A percentile compares a stretch with the other conserved stretches of the same genome.
Conservation (phyloP, 2,329 filamentous ascomycete species). For the Thermothelomyces thermophilus region DNA sequence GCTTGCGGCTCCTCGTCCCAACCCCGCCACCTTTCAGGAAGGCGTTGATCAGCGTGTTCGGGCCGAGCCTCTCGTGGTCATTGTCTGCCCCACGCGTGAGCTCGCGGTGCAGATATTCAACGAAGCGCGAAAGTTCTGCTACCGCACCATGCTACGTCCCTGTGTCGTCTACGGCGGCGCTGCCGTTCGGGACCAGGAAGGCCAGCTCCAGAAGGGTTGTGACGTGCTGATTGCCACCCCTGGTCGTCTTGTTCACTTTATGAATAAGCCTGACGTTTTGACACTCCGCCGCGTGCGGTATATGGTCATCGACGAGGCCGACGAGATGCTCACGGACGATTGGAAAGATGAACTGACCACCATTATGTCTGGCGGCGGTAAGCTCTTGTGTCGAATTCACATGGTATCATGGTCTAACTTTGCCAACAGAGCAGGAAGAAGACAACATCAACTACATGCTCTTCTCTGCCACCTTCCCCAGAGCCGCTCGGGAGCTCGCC, state of each 20-base stretch:
- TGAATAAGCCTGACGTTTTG: slow-evolving; percentile 61
- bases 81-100: slow-evolving; percentile 84
- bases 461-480: slow-evolving; percentile 93
- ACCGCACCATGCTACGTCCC: slow-evolving; percentile 88
- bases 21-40: slow-evolving; percentile 49
- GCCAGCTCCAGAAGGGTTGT: slow-evolving; percentile 73
- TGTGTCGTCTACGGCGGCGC: slow-evolving; percentile 87
- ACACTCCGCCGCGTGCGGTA: slow-evolving; percentile 72
- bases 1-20: slow-evolving; percentile 70
- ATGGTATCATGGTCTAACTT: slow-evolving; percentile 7
- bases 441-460: slow-evolving; percentile 66
- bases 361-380: slow-evolving; percentile 77
- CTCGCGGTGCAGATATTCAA: slow-evolving; percentile 92
- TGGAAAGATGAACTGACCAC: slow-evolving; percentile 71
- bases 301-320: slow-evolving; percentile 85
- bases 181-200: slow-evolving; percentile 55
- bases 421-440: slow-evolving; percentile 61
- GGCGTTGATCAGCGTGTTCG: slow-evolving; percentile 44
- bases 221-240: slow-evolving; percentile 85
- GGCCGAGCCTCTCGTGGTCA: slow-evolving; percentile 81
- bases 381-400: slow-evolving; percentile 28
- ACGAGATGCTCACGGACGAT: slow-evolving; percentile 77
- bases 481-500: slow-evolving; percentile 67
- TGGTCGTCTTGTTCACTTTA: slow-evolving; percentile 79
- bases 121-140: slow-evolving; percentile 86